Evolutionary conservation across 1,284 basidiomycete genomes (phyloP).

Genomic region (Cystobasidiaceae sp.): DNA sequence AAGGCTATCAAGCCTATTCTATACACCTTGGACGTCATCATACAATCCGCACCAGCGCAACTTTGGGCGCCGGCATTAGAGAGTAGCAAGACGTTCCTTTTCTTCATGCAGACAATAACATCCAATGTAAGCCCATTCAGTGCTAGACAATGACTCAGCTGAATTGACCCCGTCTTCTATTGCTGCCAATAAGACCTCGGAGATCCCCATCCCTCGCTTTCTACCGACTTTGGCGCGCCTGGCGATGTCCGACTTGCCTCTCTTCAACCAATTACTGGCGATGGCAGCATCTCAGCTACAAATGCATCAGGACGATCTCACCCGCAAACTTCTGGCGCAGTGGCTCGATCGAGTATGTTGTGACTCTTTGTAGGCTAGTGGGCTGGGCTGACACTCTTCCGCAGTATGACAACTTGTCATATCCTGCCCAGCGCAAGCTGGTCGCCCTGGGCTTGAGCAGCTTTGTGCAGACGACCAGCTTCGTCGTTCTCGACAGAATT

Average conservation of each 20-base stretch:
- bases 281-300: slow-evolving; percentile 18
- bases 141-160: background rate
- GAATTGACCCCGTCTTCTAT: background rate
- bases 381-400: background rate
- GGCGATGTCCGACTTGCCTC: slow-evolving; percentile 32
- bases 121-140: background rate
- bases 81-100: background rate
- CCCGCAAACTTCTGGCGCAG: slow-evolving; percentile 28
- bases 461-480: slow-evolving; percentile 29
- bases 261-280: slow-evolving; percentile 35
- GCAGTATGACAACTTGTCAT: slow-evolving; percentile 41
- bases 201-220: slow-evolving; percentile 36
- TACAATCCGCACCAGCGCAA: slow-evolving; percentile 21
- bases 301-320: slow-evolving; percentile 29
- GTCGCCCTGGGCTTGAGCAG: slow-evolving; percentile 39
- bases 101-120: background rate
- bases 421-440: slow-evolving; percentile 39
- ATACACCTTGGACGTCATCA: slow-evolving; percentile 34
- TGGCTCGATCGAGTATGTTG: slow-evolving; percentile 38
- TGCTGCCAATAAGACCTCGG: slow-evolving; percentile 19
- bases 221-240: slow-evolving; percentile 37
- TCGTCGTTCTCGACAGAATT: slow-evolving; percentile 31
- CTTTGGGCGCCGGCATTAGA: slow-evolving; percentile 34
- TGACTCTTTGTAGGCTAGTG: too few species aligned
- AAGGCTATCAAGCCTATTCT: slow-evolving; percentile 37